Conservation (phyloP, 352 stramenopile species). For the Phytopythium boreale region DNA sequence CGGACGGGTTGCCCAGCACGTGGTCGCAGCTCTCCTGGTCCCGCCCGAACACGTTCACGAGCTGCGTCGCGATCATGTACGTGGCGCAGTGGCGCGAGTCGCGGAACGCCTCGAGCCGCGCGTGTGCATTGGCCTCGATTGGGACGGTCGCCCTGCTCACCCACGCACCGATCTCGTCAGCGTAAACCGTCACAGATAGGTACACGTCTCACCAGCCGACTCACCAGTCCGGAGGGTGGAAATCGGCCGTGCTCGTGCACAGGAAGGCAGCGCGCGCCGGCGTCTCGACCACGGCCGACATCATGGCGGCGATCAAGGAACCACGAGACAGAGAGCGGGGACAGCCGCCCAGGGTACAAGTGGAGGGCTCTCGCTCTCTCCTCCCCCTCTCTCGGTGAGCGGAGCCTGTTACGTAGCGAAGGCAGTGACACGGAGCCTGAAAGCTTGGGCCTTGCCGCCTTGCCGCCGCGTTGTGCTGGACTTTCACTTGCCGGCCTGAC, state of each 20-base stretch:
- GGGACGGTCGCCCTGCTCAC: slow-evolving; percentile 56
- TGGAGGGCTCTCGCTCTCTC: not conserved
- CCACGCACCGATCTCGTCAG: not conserved
- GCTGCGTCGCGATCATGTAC: slow-evolving; percentile 83
- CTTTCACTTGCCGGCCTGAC: not conserved
- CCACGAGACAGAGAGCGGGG: not conserved
- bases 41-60: slow-evolving; percentile 80
- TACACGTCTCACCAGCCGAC: not conserved
- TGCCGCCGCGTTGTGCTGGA: slow-evolving; percentile 1
- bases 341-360: no score
- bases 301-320: slow-evolving; percentile 2
- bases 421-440: not conserved
- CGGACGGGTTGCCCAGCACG: slow-evolving; percentile 82
- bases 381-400: not conserved
- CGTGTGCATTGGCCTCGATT: slow-evolving; percentile 62
- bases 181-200: not conserved
- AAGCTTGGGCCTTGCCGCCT: not conserved
- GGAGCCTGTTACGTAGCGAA: not conserved
- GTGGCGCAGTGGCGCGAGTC: slow-evolving; percentile 78
- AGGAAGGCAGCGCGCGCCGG: slow-evolving; percentile 75
- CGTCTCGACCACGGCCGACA: slow-evolving; percentile 25
- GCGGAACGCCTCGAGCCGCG: slow-evolving; percentile 68
- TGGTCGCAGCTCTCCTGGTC: slow-evolving; percentile 86
- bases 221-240: slow-evolving; percentile 76
- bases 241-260: slow-evolving; percentile 70